These are phyloP conservation scores for Petasospora fabianii DNA, from an alignment of 1,139 yeast species.

Conservation along the genomic window DNA sequence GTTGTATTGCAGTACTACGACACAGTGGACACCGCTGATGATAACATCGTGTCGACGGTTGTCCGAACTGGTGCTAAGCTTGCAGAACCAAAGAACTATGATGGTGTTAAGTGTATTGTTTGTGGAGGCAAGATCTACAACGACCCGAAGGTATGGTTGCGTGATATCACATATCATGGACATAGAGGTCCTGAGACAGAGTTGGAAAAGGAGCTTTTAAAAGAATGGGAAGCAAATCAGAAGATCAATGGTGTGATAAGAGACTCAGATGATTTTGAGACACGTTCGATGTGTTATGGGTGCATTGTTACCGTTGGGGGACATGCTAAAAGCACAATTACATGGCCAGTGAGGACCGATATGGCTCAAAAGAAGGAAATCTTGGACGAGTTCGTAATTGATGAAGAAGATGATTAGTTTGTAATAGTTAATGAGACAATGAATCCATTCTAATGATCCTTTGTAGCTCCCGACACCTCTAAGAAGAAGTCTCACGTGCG, in stretches of 20 bases:
- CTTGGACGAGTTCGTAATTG: constrained; percentile 48
- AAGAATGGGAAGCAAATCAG: constrained; percentile 31
- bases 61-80: constrained; percentile 85
- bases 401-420: constrained; percentile 34
- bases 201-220: constrained; percentile 41
- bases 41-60: constrained; percentile 91
- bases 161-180: constrained; percentile 64
- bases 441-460: neutral
- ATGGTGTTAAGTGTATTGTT: constrained; percentile 39
- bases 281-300: constrained; percentile 71
- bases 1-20: constrained; percentile 71
- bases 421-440: neutral
- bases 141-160: constrained; percentile 67
- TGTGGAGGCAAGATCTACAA: constrained; percentile 51
- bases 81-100: constrained; percentile 42
- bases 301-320: constrained; percentile 62
- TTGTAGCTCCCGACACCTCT: no score
- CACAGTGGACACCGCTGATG: constrained; percentile 74
- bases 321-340: constrained; percentile 38
- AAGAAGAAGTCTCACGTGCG: no score
- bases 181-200: constrained; percentile 49
- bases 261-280: no score
- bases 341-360: constrained; percentile 48
- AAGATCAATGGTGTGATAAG: no score
- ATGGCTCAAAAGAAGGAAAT: constrained; percentile 32